Evolutionary conservation across 208 protist species (phyloP).

Genomic region (Entamoeba invadens): DNA sequence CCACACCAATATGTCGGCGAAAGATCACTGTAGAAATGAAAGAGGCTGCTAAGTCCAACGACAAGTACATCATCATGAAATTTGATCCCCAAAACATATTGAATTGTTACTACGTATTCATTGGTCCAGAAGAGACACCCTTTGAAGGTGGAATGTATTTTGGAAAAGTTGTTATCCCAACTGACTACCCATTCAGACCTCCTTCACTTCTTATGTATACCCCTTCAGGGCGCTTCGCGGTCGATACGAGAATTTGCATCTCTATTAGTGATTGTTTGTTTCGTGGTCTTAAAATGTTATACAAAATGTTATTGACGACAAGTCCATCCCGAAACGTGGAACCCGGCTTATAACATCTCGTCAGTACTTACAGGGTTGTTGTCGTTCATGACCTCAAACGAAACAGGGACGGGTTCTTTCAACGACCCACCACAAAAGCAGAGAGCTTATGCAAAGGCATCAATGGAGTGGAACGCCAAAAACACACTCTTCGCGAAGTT

Average conservation of each 20-base stretch:
- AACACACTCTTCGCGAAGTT: not conserved
- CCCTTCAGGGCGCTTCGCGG: not conserved
- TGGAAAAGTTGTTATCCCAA: conserved; percentile 1
- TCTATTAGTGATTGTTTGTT: conserved; percentile 6
- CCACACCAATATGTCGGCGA: not conserved
- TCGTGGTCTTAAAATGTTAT: too few species aligned
- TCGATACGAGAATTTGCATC: conserved; percentile 3
- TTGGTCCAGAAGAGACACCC: not conserved
- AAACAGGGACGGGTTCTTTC: not conserved
- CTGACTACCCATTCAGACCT: conserved; percentile 7
- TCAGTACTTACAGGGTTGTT: not conserved
- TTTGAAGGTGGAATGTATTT: conserved; percentile 17
- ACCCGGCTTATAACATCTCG: not conserved
- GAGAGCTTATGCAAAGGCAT: not conserved
- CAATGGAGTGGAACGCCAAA: not conserved
- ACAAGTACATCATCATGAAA: not conserved
- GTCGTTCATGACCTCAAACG: not conserved
- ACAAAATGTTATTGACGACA: too few species aligned
- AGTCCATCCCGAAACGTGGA: conserved; percentile 15
- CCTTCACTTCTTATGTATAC: not conserved
- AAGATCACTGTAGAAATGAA: not conserved
- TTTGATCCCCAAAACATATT: not conserved
- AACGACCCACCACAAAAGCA: not conserved
- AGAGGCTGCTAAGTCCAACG: not conserved
- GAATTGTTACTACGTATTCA: not conserved